Evolutionary conservation across 2,329 filamentous ascomycete genomes (phyloP).

Genomic region (Aureobasidium sp.): DNA sequence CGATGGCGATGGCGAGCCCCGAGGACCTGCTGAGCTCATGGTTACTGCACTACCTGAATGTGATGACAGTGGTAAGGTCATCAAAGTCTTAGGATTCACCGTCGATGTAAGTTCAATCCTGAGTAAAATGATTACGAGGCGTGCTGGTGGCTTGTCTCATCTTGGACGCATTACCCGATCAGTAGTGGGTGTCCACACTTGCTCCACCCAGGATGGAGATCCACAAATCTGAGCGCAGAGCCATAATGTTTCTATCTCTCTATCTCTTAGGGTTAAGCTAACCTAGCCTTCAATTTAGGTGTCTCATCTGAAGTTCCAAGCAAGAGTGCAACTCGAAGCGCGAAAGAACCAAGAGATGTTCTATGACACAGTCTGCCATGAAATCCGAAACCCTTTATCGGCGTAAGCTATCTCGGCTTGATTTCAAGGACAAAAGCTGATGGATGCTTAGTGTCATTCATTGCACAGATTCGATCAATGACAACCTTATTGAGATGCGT

Average conservation of each 20-base stretch:
- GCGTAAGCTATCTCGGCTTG: constrained; percentile 20
- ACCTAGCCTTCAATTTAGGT: too few relatives aligned
- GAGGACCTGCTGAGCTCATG: constrained; percentile 27
- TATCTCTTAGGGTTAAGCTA: too few relatives aligned
- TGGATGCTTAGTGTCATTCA: constrained; percentile 31
- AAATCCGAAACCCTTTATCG: constrained; percentile 37
- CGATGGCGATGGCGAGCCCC: neutral
- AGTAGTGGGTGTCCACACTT: too few relatives aligned
- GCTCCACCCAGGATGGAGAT: too few relatives aligned
- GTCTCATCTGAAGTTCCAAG: constrained; percentile 27
- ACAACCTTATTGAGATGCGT: neutral
- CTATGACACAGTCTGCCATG: constrained; percentile 6
- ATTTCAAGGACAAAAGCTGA: constrained; percentile 17
- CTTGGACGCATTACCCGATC: too few relatives aligned
- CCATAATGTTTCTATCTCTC: too few relatives aligned
- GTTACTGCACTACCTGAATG: constrained; percentile 29
- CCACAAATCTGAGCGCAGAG: too few relatives aligned
- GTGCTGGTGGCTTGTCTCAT: too few relatives aligned
- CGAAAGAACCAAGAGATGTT: constrained; percentile 28
- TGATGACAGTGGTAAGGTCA: constrained; percentile 24
- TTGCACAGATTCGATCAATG: constrained; percentile 31
- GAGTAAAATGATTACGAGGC: too few relatives aligned
- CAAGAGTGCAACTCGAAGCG: constrained; percentile 28
- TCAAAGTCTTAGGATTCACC: constrained; percentile 26
- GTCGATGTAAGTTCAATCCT: constrained; percentile 23